Base-by-base conservation (phyloP, 345 rosid genomes). In the Carallia pectinifolia region DNA sequence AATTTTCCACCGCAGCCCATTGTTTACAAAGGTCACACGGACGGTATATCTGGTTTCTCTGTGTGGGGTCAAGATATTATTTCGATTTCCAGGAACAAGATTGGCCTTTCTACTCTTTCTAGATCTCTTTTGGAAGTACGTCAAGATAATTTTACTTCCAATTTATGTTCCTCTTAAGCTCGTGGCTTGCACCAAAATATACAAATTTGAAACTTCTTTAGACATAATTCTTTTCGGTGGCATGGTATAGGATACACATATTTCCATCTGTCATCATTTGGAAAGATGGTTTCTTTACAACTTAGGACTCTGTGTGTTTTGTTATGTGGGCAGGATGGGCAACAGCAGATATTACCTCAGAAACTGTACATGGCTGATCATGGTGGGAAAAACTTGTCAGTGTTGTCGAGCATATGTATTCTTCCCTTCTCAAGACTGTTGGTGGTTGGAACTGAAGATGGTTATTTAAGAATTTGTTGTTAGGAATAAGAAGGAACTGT, bases 391-490 rank as follows among this genome's bases (percentile, higher is more conserved):
- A 84, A 85, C 58, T 9, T 81, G 83, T 90, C 98, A 0, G 86
- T 82, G 37, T 72, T 93, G 62, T 86, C 98, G 2, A 86, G 92
- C 66, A 89, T 93, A 70, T 79, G 85, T 73, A 90, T 93, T 71
- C 79, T 89, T 19, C 90, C 97, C 31, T 85, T 82, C 71, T 93
- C 97, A 0, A 76, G 92, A 59, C 72, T 90, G 82, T 90, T 93
- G 85, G 76, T 88, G 53, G 94, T 90, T 54, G 97, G 98, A 79
- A 87, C 90, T 23, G 96, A 91, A 69, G 97, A 93, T 72, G 96
- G 98, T 54, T 80, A 85, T 81, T 66, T 93, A 50, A 80, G 93
- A 81, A 86, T 88, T 54, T 93, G 97, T 64, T 85, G 93, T 79
- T 93, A 81, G 38, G 50, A 44, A 13, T 44, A 15, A 4, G 16